These are phyloP conservation scores for Torulaspora microellipsoides DNA, from an alignment of 805 yeast genomes.

Conservation along the genomic window DNA sequence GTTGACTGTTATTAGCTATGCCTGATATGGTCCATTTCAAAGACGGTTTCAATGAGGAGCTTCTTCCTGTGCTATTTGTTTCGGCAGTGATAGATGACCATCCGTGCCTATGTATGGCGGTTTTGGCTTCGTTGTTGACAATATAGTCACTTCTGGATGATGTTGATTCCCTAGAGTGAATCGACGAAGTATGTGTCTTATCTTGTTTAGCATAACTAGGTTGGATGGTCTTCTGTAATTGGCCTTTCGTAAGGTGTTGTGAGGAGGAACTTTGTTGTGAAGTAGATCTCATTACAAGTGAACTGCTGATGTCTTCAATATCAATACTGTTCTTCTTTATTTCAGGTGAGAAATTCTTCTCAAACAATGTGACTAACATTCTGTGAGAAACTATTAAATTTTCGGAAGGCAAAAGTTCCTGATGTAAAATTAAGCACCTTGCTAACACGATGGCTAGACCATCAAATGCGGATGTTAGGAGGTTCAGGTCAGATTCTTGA, in stretches of 20 bases:
- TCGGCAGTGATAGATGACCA: constrained; percentile 1
- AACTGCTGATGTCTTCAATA: constrained; percentile 9
- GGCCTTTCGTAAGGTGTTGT: neutral
- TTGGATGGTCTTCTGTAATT: constrained; percentile 2
- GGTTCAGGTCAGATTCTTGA: constrained; percentile 28
- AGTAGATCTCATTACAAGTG: neutral
- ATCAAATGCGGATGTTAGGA: constrained; percentile 47
- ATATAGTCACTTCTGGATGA: constrained; percentile 1
- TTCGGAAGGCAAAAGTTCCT: constrained; percentile 49
- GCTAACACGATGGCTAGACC: constrained; percentile 63
- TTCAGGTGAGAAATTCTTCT: constrained; percentile 64
- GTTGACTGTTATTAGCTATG: neutral
- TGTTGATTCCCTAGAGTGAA: constrained; percentile 6
- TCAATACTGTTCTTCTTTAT: constrained; percentile 39
- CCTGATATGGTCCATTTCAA: constrained; percentile 4
- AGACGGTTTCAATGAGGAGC: neutral
- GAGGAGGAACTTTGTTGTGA: constrained; percentile 6
- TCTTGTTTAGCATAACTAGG: neutral
- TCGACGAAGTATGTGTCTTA: neutral
- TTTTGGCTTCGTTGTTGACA: neutral
- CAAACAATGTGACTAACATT: constrained; percentile 58
- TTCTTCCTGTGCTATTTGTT: neutral
- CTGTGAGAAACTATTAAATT: constrained; percentile 59
- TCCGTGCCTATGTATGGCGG: neutral
- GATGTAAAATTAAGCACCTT: constrained; percentile 66